Conservation (phyloP, 306 rosid species). For the Oemleria cerasiformis region DNA sequence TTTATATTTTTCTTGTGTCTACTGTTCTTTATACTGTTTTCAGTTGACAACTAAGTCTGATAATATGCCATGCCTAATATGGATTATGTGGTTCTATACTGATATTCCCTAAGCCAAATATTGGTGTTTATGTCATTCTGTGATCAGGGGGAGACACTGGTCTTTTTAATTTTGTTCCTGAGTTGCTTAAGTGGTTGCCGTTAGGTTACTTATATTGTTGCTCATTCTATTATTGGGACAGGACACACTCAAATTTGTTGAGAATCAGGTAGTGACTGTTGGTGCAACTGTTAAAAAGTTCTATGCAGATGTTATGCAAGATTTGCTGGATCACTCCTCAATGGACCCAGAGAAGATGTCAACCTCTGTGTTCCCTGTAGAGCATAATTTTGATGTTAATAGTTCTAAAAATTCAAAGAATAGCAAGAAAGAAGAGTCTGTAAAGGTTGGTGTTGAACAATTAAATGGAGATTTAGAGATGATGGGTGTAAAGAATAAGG, state of each 20-base stretch:
- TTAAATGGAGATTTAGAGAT: conserved; percentile 31
- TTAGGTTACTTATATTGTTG: conserved; percentile 8
- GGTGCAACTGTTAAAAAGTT: conserved; percentile 70
- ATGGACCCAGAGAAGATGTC: conserved; percentile 35
- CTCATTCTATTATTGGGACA: conserved; percentile 31
- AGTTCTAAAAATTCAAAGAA: conserved; percentile 28
- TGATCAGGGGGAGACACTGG: background rate
- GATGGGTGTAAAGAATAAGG: conserved; percentile 23
- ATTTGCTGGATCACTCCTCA: conserved; percentile 51
- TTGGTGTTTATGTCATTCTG: conserved; percentile 13
- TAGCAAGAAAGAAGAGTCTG: conserved; percentile 30
- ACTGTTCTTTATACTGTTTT: conserved; percentile 12
- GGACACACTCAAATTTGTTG: conserved; percentile 74
- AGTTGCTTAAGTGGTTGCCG: conserved; percentile 4
- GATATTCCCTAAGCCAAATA: background rate
- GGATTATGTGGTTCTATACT: conserved; percentile 14
- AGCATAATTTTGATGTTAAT: conserved; percentile 31
- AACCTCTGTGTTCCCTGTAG: conserved; percentile 29
- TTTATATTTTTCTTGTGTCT: conserved; percentile 4
- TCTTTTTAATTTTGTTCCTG: background rate
- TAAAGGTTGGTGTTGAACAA: conserved; percentile 22
- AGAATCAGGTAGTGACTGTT: conserved; percentile 73
- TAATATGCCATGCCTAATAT: conserved; percentile 5
- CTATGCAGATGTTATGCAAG: conserved; percentile 67
- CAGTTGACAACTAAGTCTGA: background rate